phyloP scores from a whole-genome alignment of 352 stramenopile species.

The Pseudoperonospora humuli region DNA sequence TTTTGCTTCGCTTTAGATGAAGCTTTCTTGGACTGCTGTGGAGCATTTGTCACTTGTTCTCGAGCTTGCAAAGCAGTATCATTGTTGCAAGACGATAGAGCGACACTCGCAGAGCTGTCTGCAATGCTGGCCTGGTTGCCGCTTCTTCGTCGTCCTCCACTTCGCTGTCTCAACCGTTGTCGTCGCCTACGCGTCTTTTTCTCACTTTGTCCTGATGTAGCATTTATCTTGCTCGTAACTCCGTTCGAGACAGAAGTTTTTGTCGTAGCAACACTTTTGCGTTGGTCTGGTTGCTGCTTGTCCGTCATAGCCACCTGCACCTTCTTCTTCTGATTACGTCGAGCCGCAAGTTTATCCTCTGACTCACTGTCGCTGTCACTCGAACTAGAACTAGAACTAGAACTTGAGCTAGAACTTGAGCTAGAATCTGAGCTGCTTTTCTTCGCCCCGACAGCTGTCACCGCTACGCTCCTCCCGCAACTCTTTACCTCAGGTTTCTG shows the following conservation, averaged over 20 bases:
- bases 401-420: not conserved
- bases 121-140: constrained; percentile 1
- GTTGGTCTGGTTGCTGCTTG: not conserved
- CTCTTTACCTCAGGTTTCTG: not conserved
- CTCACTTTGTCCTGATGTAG: not conserved
- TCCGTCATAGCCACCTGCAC: not conserved
- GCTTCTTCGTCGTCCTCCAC: constrained; percentile 8
- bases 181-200: constrained; percentile 20
- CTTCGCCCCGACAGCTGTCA: constrained; percentile 1
- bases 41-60: not conserved
- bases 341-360: not conserved
- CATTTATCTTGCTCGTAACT: constrained; percentile 9
- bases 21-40: not conserved
- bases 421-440: not conserved
- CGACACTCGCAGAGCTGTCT: not conserved
- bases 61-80: not conserved
- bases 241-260: constrained; percentile 1
- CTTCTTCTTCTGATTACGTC: constrained; percentile 12
- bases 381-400: constrained; percentile 1
- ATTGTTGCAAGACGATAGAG: not conserved
- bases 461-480: not conserved
- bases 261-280: not conserved
- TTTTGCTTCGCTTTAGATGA: not conserved
- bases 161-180: constrained; percentile 21
- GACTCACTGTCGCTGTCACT: constrained; percentile 16